Conservation (phyloP, 306 rosid genomes). For the Acacia acuminata region DNA sequence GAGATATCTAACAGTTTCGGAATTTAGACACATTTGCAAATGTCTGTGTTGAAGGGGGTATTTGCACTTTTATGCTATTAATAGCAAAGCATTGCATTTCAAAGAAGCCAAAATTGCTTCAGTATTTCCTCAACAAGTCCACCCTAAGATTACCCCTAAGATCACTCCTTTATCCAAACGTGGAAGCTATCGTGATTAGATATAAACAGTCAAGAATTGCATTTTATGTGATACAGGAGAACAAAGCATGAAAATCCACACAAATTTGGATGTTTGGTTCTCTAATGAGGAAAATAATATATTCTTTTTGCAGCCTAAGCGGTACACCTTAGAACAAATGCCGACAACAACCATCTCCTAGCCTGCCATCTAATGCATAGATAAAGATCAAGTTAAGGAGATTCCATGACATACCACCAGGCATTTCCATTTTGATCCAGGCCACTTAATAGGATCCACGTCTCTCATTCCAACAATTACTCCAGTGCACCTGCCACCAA, state of each 20-base stretch:
- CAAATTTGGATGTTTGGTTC: neutral
- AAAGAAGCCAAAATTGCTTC: neutral
- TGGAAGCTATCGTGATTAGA: neutral
- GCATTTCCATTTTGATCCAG: slow-evolving; percentile 94
- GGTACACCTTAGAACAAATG: neutral
- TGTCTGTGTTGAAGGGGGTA: neutral
- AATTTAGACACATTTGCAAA: neutral
- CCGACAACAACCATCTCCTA: neutral
- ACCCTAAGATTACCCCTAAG: neutral
- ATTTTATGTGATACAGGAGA: neutral
- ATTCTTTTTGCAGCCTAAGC: neutral
- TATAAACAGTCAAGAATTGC: neutral
- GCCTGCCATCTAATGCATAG: neutral
- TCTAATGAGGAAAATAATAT: neutral
- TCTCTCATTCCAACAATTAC: slow-evolving; percentile 70
- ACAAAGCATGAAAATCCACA: neutral
- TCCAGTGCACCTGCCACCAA: slow-evolving; percentile 74
- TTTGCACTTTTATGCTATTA: neutral
- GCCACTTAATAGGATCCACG: slow-evolving; percentile 82
- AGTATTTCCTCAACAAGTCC: neutral
- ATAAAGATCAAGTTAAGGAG: neutral
- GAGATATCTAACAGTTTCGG: neutral
- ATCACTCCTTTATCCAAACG: neutral
- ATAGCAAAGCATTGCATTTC: neutral
- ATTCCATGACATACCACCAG: slow-evolving; percentile 49